These are phyloP conservation scores for Pseudogymnoascus sp. DNA, from an alignment of 2,329 filamentous ascomycete genomes.

Conservation along the genomic window DNA sequence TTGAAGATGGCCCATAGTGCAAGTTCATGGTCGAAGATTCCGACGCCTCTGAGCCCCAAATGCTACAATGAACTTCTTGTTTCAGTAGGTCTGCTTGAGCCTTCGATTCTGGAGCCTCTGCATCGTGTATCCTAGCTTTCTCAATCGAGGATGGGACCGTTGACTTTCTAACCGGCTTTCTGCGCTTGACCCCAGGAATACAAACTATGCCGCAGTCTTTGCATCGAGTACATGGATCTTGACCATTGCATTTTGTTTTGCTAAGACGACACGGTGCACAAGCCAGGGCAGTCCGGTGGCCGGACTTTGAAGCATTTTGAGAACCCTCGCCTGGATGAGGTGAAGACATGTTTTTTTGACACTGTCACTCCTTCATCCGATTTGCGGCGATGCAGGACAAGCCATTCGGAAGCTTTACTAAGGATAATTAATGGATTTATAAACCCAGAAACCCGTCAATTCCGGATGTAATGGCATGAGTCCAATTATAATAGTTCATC, in stretches of 20 bases:
- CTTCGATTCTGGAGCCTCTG: background rate
- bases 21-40: constrained; percentile 10
- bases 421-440: background rate
- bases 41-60: constrained; percentile 7
- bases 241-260: constrained; percentile 11
- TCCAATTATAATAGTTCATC: background rate
- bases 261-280: constrained; percentile 10
- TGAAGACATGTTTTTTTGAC: background rate
- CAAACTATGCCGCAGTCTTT: constrained; percentile 10
- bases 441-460: background rate
- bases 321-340: background rate
- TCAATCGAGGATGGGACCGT: background rate
- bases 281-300: background rate
- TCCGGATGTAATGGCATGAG: background rate
- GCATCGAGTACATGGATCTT: constrained; percentile 10
- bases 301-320: background rate
- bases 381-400: background rate
- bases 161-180: background rate
- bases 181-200: constrained; percentile 6
- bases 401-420: background rate
- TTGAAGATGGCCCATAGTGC: constrained; percentile 12
- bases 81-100: constrained; percentile 1
- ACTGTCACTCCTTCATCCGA: background rate
- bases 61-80: constrained; percentile 10
- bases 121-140: background rate